Percentiles rank a stretch among this genome's conserved stretches.
phyloP scores from a whole-genome alignment of 2,329 filamentous ascomycete genomes.

The Sarocladiaceae sp. region DNA sequence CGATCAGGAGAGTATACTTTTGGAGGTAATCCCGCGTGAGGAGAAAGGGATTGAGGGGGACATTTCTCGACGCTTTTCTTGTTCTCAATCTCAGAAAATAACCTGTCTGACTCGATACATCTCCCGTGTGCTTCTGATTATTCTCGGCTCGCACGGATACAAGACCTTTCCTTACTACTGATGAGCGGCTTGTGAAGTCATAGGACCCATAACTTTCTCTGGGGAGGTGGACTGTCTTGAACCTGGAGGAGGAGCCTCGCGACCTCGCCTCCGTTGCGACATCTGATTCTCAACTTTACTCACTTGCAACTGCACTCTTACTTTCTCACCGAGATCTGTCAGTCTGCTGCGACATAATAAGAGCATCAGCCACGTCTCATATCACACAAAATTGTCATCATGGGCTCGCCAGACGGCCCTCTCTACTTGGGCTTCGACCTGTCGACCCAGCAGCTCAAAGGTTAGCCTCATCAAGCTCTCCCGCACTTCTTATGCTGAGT shows the following conservation, averaged over 20 bases:
- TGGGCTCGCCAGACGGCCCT: conserved; percentile 38
- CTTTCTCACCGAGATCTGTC: background rate
- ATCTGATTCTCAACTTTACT: background rate
- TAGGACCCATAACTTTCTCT: conserved; percentile 8
- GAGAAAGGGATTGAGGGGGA: too few relatives aligned
- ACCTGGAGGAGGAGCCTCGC: too few relatives aligned
- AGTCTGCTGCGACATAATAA: background rate
- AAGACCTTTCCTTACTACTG: background rate
- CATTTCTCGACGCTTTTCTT: too few relatives aligned
- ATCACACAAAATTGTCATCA: conserved; percentile 12
- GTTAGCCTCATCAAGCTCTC: conserved; percentile 42
- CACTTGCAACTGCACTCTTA: background rate
- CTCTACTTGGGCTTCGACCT: conserved; percentile 92
- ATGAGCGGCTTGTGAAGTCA: conserved; percentile 2
- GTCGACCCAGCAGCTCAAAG: conserved; percentile 95
- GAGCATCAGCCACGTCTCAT: background rate
- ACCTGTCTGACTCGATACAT: too few relatives aligned
- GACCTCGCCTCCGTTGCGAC: background rate
- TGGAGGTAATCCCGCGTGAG: background rate
- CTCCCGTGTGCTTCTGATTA: too few relatives aligned
- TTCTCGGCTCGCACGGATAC: background rate
- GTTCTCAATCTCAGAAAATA: too few relatives aligned
- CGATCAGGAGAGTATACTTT: background rate
- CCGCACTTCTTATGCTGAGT: background rate
- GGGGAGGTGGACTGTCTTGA: conserved; percentile 6